phyloP scores from a whole-genome alignment of 1,139 yeast species.

The Debaryomycetaceae sp. region DNA sequence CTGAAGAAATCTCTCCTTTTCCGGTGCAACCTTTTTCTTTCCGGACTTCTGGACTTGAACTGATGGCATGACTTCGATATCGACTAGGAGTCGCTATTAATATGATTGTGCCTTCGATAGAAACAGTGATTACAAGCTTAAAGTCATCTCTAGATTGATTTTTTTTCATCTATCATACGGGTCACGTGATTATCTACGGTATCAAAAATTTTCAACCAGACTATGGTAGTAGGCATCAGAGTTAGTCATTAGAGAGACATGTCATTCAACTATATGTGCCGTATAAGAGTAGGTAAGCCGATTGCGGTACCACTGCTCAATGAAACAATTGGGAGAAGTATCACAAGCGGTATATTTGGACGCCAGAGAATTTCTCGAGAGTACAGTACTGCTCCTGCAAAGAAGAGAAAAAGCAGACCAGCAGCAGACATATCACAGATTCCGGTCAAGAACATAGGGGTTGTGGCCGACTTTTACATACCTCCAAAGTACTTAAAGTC shows the following conservation, averaged over 20 bases:
- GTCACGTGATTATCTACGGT: not conserved
- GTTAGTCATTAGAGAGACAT: not conserved
- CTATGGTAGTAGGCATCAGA: not conserved
- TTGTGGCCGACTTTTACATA: constrained; percentile 42
- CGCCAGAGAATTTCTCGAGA: not conserved
- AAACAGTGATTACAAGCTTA: not conserved
- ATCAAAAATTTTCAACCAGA: not conserved
- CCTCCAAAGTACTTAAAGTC: constrained; percentile 33
- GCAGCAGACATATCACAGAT: constrained; percentile 33
- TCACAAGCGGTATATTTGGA: not conserved
- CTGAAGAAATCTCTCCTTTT: constrained; percentile 87
- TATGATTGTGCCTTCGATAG: not conserved
- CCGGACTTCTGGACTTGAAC: constrained; percentile 24
- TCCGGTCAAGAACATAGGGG: constrained; percentile 40
- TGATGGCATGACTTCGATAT: constrained; percentile 25
- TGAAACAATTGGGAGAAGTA: not conserved
- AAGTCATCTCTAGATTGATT: constrained; percentile 2
- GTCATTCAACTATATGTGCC: not conserved
- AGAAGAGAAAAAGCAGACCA: constrained; percentile 15
- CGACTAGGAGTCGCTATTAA: not conserved
- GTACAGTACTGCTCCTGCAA: constrained; percentile 9
- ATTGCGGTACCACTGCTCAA: not conserved
- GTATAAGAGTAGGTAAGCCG: constrained; percentile 7
- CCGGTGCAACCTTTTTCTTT: constrained; percentile 69
- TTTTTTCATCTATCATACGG: not conserved